These are phyloP conservation scores for Aegle marmelos DNA, from an alignment of 345 rosid genomes.

Conservation along the genomic window DNA sequence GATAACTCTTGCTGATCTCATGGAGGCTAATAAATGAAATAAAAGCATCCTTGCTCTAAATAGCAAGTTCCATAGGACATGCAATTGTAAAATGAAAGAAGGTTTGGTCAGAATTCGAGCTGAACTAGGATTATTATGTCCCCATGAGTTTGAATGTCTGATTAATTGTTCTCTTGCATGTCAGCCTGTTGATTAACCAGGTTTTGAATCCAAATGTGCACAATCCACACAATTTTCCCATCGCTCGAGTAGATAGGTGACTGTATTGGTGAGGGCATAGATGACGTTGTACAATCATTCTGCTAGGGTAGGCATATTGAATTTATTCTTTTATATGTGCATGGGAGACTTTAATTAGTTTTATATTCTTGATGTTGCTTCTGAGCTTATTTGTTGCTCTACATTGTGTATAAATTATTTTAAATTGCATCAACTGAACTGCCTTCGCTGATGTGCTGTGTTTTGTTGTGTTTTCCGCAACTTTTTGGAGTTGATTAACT, in stretches of 20 bases:
- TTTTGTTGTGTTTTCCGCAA: too few relatives aligned
- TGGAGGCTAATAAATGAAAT: constrained; percentile 34
- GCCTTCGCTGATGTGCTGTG: not conserved
- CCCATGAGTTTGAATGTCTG: not conserved
- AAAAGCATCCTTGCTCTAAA: not conserved
- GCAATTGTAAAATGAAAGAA: not conserved
- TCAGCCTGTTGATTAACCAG: not conserved
- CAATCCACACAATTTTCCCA: not conserved
- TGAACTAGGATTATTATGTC: not conserved
- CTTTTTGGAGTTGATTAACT: not conserved
- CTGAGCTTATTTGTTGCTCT: not conserved
- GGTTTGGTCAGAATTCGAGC: constrained; percentile 1
- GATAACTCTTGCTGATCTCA: constrained; percentile 72
- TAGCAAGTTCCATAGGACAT: not conserved
- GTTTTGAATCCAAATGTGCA: not conserved
- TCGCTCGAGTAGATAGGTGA: not conserved
- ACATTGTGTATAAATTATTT: not conserved
- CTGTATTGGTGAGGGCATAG: not conserved
- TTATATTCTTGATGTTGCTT: not conserved
- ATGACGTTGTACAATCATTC: constrained; percentile 8
- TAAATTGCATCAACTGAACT: constrained; percentile 2
- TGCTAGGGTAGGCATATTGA: constrained; percentile 3
- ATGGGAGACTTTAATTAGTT: not conserved
- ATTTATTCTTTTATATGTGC: constrained; percentile 11
- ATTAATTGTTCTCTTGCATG: not conserved